Evolutionary conservation across 2,329 filamentous ascomycete species (phyloP), one percentile per base, ranked within the genome.

Genomic region (Xylaria sp.): DNA sequence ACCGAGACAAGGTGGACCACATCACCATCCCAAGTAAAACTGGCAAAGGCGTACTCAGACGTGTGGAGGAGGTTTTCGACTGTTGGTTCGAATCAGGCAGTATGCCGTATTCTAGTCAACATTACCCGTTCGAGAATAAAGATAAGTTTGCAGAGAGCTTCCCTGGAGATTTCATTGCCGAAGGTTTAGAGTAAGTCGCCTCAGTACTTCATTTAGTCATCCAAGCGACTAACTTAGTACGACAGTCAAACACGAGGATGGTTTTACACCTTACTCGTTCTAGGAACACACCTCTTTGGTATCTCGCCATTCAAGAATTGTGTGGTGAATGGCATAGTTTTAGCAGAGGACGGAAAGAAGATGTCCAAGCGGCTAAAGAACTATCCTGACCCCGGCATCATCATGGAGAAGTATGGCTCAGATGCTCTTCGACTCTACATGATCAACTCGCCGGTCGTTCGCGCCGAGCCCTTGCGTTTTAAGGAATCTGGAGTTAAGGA

Each of bases 291-390:
- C 77, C 85, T 97, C 3, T 97, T 96, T 74, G 92, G 92, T 49
- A 87, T 89, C 39, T 88, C 94, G 1, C 94, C 95, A 0, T 97
- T 97, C 85, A 90, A 96, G 81, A 97, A 97, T 78, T 96, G 93
- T 74, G 92, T 97, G n/a, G 94, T 97, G 69, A 97, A 97, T 76
- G 94, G 94, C 56, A 96, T 97, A 69, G 94, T 97, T 4, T 86
- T 97, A 45, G 94, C 94, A 0, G 94, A 97, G 77, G 93, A 97
- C 75, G 95, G 95, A 63, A 97, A 97, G 85, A 98, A 98, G 85
- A 98, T 98, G 95, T 97, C 94, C 6, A 98, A 98, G 81, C 89
- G 95, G 61, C 84, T 97, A 65, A 96, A 97, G 83, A 98, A 98
- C 80, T 98, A 97, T 79, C 95, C 95, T 0, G 94, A 97, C 75